These are phyloP conservation scores for Cucurbita maxima DNA, from an alignment of 306 rosid genomes.

Conservation along the genomic window DNA sequence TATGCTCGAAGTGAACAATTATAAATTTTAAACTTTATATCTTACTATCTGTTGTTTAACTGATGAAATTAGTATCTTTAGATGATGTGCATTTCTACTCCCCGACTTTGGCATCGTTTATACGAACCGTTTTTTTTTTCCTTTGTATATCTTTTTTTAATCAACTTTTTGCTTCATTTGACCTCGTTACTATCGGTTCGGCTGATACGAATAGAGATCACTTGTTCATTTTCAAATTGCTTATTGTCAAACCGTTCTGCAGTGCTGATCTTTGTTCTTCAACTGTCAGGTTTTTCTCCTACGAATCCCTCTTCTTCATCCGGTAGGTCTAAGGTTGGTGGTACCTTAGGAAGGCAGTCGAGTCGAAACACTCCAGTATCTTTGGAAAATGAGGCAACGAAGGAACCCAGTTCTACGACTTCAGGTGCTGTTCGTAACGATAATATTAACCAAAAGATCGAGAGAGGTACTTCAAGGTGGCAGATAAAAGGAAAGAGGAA, in stretches of 20 bases:
- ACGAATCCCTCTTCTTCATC: constrained; percentile 33
- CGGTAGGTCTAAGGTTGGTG: constrained; percentile 30
- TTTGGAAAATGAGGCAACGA: constrained; percentile 26
- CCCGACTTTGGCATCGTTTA: not conserved
- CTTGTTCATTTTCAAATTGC: not conserved
- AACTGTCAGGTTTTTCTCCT: constrained; percentile 41
- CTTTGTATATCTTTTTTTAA: not conserved
- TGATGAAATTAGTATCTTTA: not conserved
- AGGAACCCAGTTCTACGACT: constrained; percentile 39
- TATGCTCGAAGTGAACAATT: constrained; percentile 16
- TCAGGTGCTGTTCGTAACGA: constrained; percentile 21
- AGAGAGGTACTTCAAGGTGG: constrained; percentile 83
- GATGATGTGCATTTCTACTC: not conserved
- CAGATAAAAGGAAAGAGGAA: constrained; percentile 93
- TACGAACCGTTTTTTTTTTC: not conserved
- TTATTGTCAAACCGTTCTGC: not conserved
- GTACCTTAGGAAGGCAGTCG: constrained; percentile 27
- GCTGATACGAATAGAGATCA: not conserved
- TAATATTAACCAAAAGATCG: constrained; percentile 30
- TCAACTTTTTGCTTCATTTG: not conserved
- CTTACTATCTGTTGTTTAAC: not conserved
- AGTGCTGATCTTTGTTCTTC: not conserved
- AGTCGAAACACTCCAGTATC: constrained; percentile 32
- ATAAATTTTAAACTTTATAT: not conserved
- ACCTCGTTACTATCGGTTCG: not conserved